Conservation (phyloP, 2,329 filamentous ascomycete species). For the Colletotrichum sp. region DNA sequence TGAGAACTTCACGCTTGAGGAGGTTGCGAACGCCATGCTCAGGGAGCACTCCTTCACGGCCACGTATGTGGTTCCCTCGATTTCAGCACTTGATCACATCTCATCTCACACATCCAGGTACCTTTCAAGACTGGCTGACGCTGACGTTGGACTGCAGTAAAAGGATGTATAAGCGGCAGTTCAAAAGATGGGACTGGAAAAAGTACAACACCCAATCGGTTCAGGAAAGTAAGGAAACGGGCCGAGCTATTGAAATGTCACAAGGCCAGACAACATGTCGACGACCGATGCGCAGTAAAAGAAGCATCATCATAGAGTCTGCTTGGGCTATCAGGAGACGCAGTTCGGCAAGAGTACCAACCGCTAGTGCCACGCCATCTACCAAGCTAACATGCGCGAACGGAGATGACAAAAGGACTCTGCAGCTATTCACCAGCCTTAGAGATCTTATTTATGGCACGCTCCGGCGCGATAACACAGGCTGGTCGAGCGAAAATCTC, state of each 20-base stretch:
- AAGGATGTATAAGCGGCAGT: neutral
- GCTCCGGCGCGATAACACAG: neutral
- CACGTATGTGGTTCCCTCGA: neutral
- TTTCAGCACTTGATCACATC: too few species aligned
- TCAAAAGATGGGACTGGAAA: neutral
- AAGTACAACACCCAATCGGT: neutral
- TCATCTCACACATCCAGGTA: too few species aligned
- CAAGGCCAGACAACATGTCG: neutral
- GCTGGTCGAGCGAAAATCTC: accelerated
- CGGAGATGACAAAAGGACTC: neutral
- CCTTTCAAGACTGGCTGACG: too few species aligned
- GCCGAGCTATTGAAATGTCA: neutral
- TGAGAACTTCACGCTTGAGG: neutral
- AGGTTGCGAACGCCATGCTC: accelerated
- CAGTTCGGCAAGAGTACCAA: neutral
- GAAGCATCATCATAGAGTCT: neutral
- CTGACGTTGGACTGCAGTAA: accelerated
- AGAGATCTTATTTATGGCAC: neutral
- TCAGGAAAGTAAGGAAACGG: neutral
- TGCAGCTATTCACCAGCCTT: neutral
- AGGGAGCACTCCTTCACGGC: neutral
- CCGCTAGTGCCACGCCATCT: accelerated
- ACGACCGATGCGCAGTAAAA: neutral
- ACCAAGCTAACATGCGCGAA: neutral
- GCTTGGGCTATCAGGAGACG: neutral